Evolutionary conservation across 2,329 filamentous ascomycete genomes (phyloP).

Genomic region (Coniochaeta sp.): DNA sequence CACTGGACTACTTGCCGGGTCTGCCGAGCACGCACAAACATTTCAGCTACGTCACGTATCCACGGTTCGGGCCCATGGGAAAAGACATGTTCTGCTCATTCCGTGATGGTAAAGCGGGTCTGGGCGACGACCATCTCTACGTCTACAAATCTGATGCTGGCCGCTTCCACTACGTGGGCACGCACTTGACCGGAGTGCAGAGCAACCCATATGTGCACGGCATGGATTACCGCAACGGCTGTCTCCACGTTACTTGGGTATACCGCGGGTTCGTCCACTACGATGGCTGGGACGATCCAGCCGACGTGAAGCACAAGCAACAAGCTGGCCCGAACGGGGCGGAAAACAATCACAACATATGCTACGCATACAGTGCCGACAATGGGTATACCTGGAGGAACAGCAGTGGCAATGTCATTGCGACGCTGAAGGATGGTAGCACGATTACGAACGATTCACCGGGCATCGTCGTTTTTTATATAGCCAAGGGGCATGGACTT

Average conservation of each 20-base stretch:
- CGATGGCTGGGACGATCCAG: conserved; percentile 31
- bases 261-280: conserved; percentile 40
- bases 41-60: conserved; percentile 37
- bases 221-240: conserved; percentile 25
- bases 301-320: conserved; percentile 30
- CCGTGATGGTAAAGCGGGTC: conserved; percentile 41
- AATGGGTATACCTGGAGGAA: conserved; percentile 34
- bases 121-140: conserved; percentile 40
- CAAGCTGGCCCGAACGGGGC: conserved; percentile 34
- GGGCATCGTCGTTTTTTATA: conserved; percentile 34
- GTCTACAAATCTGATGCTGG: conserved; percentile 28
- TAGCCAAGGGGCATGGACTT: conserved; percentile 37
- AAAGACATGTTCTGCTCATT: conserved; percentile 37
- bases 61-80: conserved; percentile 33
- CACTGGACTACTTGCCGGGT: conserved; percentile 26
- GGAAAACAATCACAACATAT: conserved; percentile 42
- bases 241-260: conserved; percentile 40
- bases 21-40: conserved; percentile 18
- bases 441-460: conserved; percentile 30
- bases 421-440: conserved; percentile 23
- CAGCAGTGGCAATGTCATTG: conserved; percentile 25
- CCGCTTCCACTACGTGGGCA: conserved; percentile 29
- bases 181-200: conserved; percentile 32
- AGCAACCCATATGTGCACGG: conserved; percentile 47
- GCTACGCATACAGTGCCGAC: conserved; percentile 39